phyloP scores from a whole-genome alignment of 2,329 filamentous ascomycete species.

The Sclerotinia trifoliorum region DNA sequence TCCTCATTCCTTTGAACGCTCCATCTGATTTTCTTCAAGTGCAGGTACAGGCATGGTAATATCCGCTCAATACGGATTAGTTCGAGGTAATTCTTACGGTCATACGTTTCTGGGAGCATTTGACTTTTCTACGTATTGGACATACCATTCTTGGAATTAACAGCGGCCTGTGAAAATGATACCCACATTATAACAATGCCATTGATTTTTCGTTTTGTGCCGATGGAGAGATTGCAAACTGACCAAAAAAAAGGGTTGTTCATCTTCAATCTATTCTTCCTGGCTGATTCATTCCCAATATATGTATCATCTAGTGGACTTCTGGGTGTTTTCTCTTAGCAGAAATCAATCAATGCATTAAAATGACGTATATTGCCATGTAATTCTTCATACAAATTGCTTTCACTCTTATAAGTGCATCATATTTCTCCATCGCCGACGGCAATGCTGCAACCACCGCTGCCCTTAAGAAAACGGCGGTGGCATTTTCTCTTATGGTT shows the following conservation, averaged over 20 bases:
- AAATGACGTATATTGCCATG: constrained; percentile 49
- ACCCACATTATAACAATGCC: constrained; percentile 1
- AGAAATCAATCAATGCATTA: not conserved
- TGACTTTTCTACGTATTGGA: constrained; percentile 51
- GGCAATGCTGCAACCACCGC: constrained; percentile 40
- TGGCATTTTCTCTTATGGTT: constrained; percentile 33
- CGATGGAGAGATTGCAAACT: not conserved
- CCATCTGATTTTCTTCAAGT: constrained; percentile 39
- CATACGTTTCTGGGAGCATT: constrained; percentile 57
- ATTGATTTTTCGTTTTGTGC: constrained; percentile 1
- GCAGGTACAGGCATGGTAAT: constrained; percentile 52
- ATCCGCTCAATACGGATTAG: constrained; percentile 56
- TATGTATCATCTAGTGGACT: not conserved
- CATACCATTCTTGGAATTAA: constrained; percentile 48
- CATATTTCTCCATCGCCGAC: constrained; percentile 49
- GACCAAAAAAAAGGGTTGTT: not conserved
- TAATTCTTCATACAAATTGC: constrained; percentile 47
- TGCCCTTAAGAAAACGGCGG: constrained; percentile 34
- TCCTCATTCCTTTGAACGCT: not conserved
- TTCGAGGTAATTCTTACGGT: constrained; percentile 51
- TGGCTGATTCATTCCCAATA: constrained; percentile 46
- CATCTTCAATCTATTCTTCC: constrained; percentile 38
- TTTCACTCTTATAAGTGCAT: constrained; percentile 46
- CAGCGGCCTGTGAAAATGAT: constrained; percentile 25
- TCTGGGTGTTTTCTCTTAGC: not conserved